Evolutionary conservation across 768 basidiomycete species (phyloP).

Genomic region (Phylloporus sp.): DNA sequence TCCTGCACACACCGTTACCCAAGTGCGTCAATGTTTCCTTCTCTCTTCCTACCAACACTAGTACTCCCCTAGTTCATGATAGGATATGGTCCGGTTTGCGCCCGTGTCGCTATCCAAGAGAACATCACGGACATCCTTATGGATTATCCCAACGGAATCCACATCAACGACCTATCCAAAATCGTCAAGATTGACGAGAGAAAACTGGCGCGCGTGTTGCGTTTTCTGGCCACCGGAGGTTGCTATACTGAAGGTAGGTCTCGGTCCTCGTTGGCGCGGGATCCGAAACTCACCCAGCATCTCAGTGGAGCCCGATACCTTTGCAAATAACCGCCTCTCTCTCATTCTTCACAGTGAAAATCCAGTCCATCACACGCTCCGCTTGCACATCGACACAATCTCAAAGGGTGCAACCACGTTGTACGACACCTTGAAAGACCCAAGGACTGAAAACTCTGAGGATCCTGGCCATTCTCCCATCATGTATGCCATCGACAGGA

Average conservation of each 20-base stretch:
- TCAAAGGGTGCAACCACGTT: conserved; percentile 18
- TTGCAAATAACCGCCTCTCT: conserved; percentile 35
- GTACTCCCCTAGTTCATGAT: conserved; percentile 19
- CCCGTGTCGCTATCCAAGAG: conserved; percentile 26
- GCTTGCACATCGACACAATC: conserved; percentile 15
- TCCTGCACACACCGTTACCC: conserved; percentile 29
- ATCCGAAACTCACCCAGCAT: not conserved
- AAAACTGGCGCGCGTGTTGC: conserved; percentile 30
- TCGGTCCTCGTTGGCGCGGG: not conserved
- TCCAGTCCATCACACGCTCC: conserved; percentile 18
- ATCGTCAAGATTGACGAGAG: conserved; percentile 16
- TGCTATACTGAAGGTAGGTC: conserved; percentile 31
- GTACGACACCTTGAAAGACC: conserved; percentile 27
- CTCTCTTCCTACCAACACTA: not conserved
- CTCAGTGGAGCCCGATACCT: conserved; percentile 29
- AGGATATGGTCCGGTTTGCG: conserved; percentile 26
- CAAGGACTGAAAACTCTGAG: conserved; percentile 14
- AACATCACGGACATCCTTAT: conserved; percentile 27
- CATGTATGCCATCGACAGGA: conserved; percentile 17
- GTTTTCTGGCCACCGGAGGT: conserved; percentile 27
- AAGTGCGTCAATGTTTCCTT: conserved; percentile 20
- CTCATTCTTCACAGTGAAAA: conserved; percentile 23
- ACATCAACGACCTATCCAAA: conserved; percentile 26
- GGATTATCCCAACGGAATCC: conserved; percentile 28
- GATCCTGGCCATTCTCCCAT: conserved; percentile 20